These are phyloP conservation scores for Alternaria dauci DNA, from an alignment of 2,329 filamentous ascomycete species.

Conservation along the genomic window DNA sequence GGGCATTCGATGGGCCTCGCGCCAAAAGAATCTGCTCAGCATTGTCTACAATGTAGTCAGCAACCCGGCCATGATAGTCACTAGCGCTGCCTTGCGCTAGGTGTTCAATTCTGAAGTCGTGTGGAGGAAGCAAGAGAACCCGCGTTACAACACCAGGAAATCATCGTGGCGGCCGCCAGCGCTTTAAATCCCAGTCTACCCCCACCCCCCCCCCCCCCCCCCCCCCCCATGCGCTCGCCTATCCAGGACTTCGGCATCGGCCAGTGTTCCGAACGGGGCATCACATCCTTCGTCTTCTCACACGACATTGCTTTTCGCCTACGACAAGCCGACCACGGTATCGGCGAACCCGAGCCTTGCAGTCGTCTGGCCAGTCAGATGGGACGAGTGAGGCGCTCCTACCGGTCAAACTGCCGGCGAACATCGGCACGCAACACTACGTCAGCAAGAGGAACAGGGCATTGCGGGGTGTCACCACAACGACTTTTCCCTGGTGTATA, in stretches of 20 bases:
- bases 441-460: slow-evolving; percentile 22
- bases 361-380: slow-evolving; percentile 10
- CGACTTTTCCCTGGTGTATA: slow-evolving; percentile 8
- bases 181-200: slow-evolving; percentile 12
- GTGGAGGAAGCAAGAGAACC: background rate
- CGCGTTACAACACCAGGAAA: background rate
- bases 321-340: slow-evolving; percentile 1
- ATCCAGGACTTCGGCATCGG: slow-evolving; percentile 12
- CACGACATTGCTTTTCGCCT: slow-evolving; percentile 5
- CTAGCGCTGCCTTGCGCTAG: slow-evolving; percentile 1
- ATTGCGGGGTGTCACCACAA: slow-evolving; percentile 29
- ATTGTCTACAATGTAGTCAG: background rate
- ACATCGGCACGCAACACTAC: slow-evolving; percentile 32
- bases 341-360: slow-evolving; percentile 6
- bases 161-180: background rate
- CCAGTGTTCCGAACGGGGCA: slow-evolving; percentile 13
- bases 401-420: slow-evolving; percentile 32
- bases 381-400: slow-evolving; percentile 10
- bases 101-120: background rate
- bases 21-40: background rate
- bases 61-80: slow-evolving; percentile 3
- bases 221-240: slow-evolving; percentile 1
- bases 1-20: background rate
- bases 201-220: too few species aligned
- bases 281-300: background rate